These are phyloP conservation scores for Alternaria angustiovoidea DNA, from an alignment of 2,329 filamentous ascomycete species.

Conservation along the genomic window DNA sequence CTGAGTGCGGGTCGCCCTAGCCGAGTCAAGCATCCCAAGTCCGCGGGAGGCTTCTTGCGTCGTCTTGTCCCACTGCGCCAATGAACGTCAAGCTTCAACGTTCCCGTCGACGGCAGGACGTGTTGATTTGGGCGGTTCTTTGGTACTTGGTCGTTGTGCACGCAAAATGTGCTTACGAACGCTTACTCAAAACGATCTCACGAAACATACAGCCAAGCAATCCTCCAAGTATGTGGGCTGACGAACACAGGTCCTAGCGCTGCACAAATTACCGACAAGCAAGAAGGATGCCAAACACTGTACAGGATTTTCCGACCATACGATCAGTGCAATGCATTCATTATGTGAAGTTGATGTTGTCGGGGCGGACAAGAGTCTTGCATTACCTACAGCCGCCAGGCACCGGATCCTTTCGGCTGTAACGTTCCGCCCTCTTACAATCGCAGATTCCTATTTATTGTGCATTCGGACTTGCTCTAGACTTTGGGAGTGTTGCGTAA, in stretches of 20 bases:
- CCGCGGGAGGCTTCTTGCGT: background rate
- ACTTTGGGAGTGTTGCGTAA: background rate
- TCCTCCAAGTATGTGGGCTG: background rate
- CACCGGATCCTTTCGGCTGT: background rate
- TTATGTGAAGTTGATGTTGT: background rate
- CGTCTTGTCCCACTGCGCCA: background rate
- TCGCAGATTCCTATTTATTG: background rate
- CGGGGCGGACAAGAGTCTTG: background rate
- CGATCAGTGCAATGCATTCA: background rate
- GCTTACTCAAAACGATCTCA: background rate
- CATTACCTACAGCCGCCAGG: background rate
- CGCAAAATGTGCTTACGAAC: background rate
- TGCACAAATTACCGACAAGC: background rate
- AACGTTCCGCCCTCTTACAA: background rate
- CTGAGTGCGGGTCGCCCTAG: background rate
- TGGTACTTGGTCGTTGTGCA: background rate
- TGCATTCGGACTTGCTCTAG: background rate
- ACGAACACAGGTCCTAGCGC: background rate
- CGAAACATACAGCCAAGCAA: background rate
- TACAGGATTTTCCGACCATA: background rate
- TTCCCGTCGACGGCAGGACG: background rate
- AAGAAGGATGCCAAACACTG: background rate
- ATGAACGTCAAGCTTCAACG: background rate
- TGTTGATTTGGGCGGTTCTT: background rate
- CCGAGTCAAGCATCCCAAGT: slow-evolving; percentile 3